A percentile compares a stretch with the other conserved stretches of the same genome.
Evolutionary conservation across 768 basidiomycete species (phyloP).

Genomic region (Mycena floridula): DNA sequence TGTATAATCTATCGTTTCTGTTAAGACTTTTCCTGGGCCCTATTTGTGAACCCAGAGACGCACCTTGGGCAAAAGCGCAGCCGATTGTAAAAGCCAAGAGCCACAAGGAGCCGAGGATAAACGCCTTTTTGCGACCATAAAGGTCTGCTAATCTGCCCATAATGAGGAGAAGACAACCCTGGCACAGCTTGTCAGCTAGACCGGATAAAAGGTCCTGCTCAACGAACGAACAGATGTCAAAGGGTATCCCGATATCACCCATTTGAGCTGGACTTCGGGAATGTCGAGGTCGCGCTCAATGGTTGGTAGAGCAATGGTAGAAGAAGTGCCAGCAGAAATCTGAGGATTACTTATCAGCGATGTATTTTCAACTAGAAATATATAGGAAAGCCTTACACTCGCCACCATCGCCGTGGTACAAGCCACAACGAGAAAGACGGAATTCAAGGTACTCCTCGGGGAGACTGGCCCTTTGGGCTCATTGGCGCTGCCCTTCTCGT

Average conservation of each 20-base stretch:
- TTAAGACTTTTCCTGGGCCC: background rate
- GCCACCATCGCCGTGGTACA: slow-evolving; percentile 31
- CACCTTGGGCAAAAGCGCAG: slow-evolving; percentile 48
- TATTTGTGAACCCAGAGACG: background rate
- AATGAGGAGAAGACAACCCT: slow-evolving; percentile 77
- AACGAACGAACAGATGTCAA: slow-evolving; percentile 68
- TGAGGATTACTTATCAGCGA: slow-evolving; percentile 1
- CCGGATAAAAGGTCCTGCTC: too few species aligned
- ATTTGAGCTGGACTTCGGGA: slow-evolving; percentile 49
- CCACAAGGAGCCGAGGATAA: slow-evolving; percentile 51
- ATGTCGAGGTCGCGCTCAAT: slow-evolving; percentile 47
- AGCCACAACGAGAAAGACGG: slow-evolving; percentile 8
- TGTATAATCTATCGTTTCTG: slow-evolving; percentile 36
- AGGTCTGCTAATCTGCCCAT: slow-evolving; percentile 78
- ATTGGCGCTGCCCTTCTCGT: too few species aligned
- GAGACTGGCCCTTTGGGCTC: too few species aligned
- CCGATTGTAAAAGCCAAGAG: slow-evolving; percentile 55
- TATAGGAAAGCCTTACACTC: slow-evolving; percentile 19
- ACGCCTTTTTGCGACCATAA: slow-evolving; percentile 67
- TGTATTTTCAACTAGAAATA: background rate
- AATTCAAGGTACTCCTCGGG: background rate
- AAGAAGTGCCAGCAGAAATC: slow-evolving; percentile 32
- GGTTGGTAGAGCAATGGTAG: slow-evolving; percentile 45
- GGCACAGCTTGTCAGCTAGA: too few species aligned
- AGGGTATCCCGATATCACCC: slow-evolving; percentile 63